These are phyloP conservation scores for Ascochyta koolunga DNA, from an alignment of 2,329 filamentous ascomycete species.

Conservation along the genomic window DNA sequence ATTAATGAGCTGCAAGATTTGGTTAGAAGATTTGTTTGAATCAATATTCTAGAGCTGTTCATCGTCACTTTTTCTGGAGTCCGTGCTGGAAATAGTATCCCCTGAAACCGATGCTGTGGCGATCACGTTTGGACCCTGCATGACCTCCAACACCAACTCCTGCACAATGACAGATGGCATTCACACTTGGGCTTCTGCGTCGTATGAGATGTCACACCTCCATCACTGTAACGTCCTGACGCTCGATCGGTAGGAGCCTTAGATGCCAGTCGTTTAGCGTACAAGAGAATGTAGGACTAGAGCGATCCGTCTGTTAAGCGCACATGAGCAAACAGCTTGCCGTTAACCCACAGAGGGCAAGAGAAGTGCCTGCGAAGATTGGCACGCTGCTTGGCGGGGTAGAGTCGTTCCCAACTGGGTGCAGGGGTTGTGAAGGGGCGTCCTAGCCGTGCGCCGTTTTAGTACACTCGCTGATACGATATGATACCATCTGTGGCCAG, in stretches of 20 bases:
- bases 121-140: constrained; percentile 24
- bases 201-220: constrained; percentile 2
- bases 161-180: constrained; percentile 9
- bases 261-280: constrained; percentile 13
- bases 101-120: constrained; percentile 23
- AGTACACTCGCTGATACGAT: constrained; percentile 22
- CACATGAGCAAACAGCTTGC: constrained; percentile 1
- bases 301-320: constrained; percentile 17
- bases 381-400: constrained; percentile 31
- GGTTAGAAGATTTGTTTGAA: neutral
- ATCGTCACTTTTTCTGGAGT: constrained; percentile 13
- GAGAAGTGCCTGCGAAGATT: constrained; percentile 20
- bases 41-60: constrained; percentile 7
- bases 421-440: constrained; percentile 26
- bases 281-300: constrained; percentile 13
- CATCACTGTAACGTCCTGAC: constrained; percentile 21
- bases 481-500: constrained; percentile 21
- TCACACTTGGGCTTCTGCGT: constrained; percentile 3
- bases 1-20: neutral
- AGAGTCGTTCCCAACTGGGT: constrained; percentile 25
- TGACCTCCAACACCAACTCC: constrained; percentile 19
- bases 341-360: neutral
- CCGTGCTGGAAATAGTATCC: neutral
- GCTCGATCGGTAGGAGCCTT: constrained; percentile 20
- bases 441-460: constrained; percentile 15